Evolutionary conservation across 495 filamentous ascomycete genomes (phyloP).

Genomic region (Hyaloscypha hepaticicola): DNA sequence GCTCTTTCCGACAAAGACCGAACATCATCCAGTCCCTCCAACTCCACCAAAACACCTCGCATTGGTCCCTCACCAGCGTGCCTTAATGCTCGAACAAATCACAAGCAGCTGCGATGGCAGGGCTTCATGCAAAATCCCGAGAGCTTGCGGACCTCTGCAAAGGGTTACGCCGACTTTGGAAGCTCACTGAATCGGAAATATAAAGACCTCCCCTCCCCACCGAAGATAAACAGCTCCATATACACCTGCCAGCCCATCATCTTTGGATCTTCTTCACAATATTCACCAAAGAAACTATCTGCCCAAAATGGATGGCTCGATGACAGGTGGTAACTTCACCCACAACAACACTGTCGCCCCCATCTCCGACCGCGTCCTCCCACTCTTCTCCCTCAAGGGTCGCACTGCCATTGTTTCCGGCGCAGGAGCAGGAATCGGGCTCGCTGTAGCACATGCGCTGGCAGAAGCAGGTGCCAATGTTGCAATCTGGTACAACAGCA

Average conservation of each 20-base stretch:
- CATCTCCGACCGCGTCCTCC: conserved; percentile 56
- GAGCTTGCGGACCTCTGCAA: neutral
- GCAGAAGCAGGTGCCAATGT: conserved; percentile 88
- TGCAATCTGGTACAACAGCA: conserved; percentile 83
- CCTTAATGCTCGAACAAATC: neutral
- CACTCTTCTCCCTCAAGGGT: conserved; percentile 81
- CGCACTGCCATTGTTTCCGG: conserved; percentile 84
- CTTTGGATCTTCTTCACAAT: no score
- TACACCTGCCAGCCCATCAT: neutral
- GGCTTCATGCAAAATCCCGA: neutral
- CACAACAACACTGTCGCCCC: conserved; percentile 63
- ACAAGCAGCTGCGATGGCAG: neutral
- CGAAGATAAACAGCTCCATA: neutral
- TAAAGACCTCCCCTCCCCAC: neutral
- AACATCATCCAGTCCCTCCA: neutral
- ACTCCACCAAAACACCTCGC: neutral
- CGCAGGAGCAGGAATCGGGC: conserved; percentile 78
- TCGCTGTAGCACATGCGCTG: conserved; percentile 71
- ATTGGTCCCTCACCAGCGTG: neutral
- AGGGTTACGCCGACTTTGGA: neutral
- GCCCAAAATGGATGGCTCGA: conserved; percentile 34
- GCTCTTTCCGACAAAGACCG: neutral
- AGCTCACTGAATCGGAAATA: neutral
- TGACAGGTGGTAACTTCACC: conserved; percentile 54
- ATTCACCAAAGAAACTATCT: neutral